Base-by-base conservation (phyloP, 176 grass and related monocot species). In the Phoenix roebelenii region DNA sequence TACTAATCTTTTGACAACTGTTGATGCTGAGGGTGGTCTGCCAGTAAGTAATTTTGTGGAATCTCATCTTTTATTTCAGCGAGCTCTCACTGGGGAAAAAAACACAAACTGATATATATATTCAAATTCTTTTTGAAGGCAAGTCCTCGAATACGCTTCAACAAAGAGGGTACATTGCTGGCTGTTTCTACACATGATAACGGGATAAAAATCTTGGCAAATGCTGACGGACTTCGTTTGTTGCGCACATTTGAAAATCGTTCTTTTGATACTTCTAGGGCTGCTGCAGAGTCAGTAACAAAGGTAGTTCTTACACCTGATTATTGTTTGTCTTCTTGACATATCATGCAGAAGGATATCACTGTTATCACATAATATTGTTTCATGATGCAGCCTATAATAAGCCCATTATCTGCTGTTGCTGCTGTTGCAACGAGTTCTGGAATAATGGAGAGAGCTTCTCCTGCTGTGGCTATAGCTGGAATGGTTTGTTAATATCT, bases 121-220 rank as follows among this genome's bases (percentile, higher is more conserved):
- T 44, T 44, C 35, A 44, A 44, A 44, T 44, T 44, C 35, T 12
- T 44, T 44, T 44, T 44, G 63, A 55, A 91, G 92, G 81, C 80
- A 68, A 97, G 92, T 75, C 75, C 92, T 49, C 71, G 92, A 51
- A 85, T 97, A 66, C 83, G 92, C 65, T 97, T 97, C 59, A 97
- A 97, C 73, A 97, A 97, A 63, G 87, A 97, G 39, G 92, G 92
- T 49, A 88, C 75, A 63, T 54, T 97, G 49, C 80, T 97, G 78
- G 92, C 92, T 39, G 87, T 97, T 65, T 91, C 87, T 76, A 91
- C 87, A 51, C 25, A 58, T 82, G 92, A 97, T 25, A 97, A 80
- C 83, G 87, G 87, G 72, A 85, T 97, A 71, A 97, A 97, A 75
- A 90, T 97, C 61, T 77, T 97, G 78, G 92, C 87, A 66, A 97